Base-by-base conservation (phyloP, 2,329 filamentous ascomycete genomes). In the Proliferodiscus dingleyae region DNA sequence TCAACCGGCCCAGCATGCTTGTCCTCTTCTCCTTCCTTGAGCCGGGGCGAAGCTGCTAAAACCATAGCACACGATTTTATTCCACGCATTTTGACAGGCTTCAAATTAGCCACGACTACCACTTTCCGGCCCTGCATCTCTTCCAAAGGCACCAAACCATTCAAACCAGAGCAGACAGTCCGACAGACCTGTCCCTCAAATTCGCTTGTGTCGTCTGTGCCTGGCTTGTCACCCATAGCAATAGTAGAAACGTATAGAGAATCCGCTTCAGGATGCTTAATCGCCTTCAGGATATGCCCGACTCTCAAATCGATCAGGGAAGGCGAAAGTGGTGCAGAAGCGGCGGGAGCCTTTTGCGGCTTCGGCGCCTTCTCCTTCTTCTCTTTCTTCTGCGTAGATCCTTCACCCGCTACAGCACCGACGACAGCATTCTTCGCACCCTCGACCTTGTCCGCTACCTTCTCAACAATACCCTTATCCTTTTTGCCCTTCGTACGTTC, bases 31-130 rank as follows among this genome's bases (percentile, higher is more conserved):
- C 89, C 91, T 62, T 91, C 87, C 62, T 83, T 82, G 38, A 87
- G 67, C 49, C 77, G 76, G n/a, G 91, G 93, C 15, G 89, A 95
- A 2, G 93, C 93, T 8, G 93, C 93, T 30, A 98, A 79, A 13
- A 98, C 93, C 93, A 98, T 97, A 62, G 90, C 85, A 44, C 70
- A 75, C 24, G 77, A 85, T 65, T 85, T 85, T 65, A 88, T 78
- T 56, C 93, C 93, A 54, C 93, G 87, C 93, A 98, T 98, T 68
- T 94, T 98, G 67, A 97, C 93, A 41, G 93, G 93, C 77, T 98
- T 98, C 58, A 98, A 80, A 70, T 98, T 98, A 76, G 89, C 95
- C 18, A 98, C 91, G 1, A 93, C 87, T 24, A 98, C 80, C 50
- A 98, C 88, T 72, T 94, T 95, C 66, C 93, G 88, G 63, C 83